A percentile compares a stretch with the other conserved stretches of the same genome.
These are phyloP conservation scores for Russula compacta DNA, from an alignment of 768 basidiomycete genomes.

Conservation along the genomic window DNA sequence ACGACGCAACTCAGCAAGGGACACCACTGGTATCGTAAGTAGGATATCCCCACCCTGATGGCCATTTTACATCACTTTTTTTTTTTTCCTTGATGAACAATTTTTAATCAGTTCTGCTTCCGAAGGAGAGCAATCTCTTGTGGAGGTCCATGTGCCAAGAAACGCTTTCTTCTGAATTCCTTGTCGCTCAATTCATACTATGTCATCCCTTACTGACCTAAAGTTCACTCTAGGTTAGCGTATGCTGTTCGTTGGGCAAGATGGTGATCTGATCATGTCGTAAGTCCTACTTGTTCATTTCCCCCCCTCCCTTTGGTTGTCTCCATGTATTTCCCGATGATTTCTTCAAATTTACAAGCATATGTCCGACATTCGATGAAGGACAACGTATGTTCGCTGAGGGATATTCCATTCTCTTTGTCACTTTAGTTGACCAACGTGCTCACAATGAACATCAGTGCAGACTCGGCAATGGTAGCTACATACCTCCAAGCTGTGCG, in stretches of 20 bases:
- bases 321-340: slow-evolving; percentile 15
- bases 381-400: slow-evolving; percentile 23
- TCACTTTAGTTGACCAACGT: neutral
- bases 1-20: too few relatives aligned
- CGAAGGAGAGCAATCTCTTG: slow-evolving; percentile 22
- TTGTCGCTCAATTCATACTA: neutral
- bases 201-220: neutral
- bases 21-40: neutral
- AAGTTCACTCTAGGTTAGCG: neutral
- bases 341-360: slow-evolving; percentile 20
- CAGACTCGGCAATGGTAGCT: neutral
- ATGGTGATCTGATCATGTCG: neutral
- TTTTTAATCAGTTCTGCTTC: slow-evolving; percentile 21
- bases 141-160: slow-evolving; percentile 18
- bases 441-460: slow-evolving; percentile 5
- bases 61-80: neutral
- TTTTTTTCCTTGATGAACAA: slow-evolving; percentile 10
- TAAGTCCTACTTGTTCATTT: slow-evolving; percentile 2
- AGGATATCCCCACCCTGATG: neutral
- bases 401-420: neutral
- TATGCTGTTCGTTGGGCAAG: neutral
- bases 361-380: slow-evolving; percentile 21
- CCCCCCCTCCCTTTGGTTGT: neutral
- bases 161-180: slow-evolving; percentile 5
- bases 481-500: neutral